Evolutionary conservation across 345 rosid species (phyloP).

Genomic region (Gossypium anomalum): DNA sequence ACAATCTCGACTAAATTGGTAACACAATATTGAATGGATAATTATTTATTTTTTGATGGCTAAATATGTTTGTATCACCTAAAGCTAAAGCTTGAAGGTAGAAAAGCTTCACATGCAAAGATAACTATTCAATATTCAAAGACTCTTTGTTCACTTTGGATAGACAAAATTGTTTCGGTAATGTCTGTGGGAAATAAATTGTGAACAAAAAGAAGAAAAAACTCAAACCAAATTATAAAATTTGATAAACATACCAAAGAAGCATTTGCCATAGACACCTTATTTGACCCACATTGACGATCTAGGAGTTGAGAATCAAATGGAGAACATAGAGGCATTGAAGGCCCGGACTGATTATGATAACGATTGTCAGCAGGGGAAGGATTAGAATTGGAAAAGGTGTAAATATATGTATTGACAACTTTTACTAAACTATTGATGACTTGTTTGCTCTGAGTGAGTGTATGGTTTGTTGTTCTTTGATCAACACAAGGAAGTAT

Average conservation of each 20-base stretch:
- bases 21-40: no score
- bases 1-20: no score
- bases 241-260: slow-evolving; percentile 48
- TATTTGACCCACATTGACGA: slow-evolving; percentile 56
- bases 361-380: slow-evolving; percentile 46
- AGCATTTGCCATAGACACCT: slow-evolving; percentile 73
- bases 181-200: no score
- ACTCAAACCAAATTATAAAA: neutral
- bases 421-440: slow-evolving; percentile 71
- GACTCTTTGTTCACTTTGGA: neutral
- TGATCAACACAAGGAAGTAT: slow-evolving; percentile 95
- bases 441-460: slow-evolving; percentile 87
- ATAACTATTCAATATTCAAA: no score
- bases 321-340: slow-evolving; percentile 84
- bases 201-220: no score
- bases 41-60: no score
- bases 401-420: slow-evolving; percentile 73
- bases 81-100: no score
- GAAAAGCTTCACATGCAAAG: no score
- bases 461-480: slow-evolving; percentile 78
- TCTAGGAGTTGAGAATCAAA: slow-evolving; percentile 50
- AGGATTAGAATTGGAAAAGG: slow-evolving; percentile 75
- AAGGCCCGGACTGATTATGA: slow-evolving; percentile 85
- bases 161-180: no score
- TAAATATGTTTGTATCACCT: no score